Conservation (phyloP, 371 early-diverging fungal species). For the Actinomortierella wolfii region DNA sequence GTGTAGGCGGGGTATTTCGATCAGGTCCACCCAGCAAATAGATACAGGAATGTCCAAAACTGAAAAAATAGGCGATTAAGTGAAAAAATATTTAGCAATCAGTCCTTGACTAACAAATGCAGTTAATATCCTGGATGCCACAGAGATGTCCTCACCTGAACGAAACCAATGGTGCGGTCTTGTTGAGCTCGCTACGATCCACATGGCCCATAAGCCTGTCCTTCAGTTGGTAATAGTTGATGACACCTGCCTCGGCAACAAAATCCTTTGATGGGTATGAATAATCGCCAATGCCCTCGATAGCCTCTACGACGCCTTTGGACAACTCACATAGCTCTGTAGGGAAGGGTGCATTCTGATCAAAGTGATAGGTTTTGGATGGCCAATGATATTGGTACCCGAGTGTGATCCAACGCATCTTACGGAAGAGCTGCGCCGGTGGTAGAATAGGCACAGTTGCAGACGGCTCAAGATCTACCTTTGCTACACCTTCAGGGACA, state of each 20-base stretch:
- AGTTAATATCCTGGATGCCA: no score
- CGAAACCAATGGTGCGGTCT: conserved; percentile 88
- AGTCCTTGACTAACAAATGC: no score
- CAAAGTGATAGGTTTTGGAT: conserved; percentile 73
- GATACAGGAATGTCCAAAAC: conserved; percentile 81
- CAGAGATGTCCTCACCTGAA: conserved; percentile 57
- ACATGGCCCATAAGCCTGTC: conserved; percentile 94
- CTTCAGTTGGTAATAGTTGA: conserved; percentile 90
- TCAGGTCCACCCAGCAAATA: conserved; percentile 79
- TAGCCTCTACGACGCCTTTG: conserved; percentile 59
- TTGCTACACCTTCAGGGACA: conserved; percentile 24
- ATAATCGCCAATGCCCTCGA: conserved; percentile 52
- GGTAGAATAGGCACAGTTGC: conserved; percentile 48
- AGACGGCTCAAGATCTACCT: conserved; percentile 49
- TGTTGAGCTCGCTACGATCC: conserved; percentile 90
- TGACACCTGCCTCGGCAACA: conserved; percentile 89
- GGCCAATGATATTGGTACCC: conserved; percentile 96
- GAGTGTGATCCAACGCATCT: conserved; percentile 87
- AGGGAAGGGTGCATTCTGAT: conserved; percentile 63
- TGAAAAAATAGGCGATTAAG: conserved; percentile 14
- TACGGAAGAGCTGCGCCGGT: conserved; percentile 56
- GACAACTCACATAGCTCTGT: conserved; percentile 57
- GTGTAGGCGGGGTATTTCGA: conserved; percentile 65
- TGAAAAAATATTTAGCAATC: neutral
- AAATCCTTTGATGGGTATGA: conserved; percentile 51